A percentile compares a stretch with the other conserved stretches of the same genome.
These are phyloP conservation scores for Casuarina equisetifolia DNA, from an alignment of 306 rosid genomes.

Conservation along the genomic window DNA sequence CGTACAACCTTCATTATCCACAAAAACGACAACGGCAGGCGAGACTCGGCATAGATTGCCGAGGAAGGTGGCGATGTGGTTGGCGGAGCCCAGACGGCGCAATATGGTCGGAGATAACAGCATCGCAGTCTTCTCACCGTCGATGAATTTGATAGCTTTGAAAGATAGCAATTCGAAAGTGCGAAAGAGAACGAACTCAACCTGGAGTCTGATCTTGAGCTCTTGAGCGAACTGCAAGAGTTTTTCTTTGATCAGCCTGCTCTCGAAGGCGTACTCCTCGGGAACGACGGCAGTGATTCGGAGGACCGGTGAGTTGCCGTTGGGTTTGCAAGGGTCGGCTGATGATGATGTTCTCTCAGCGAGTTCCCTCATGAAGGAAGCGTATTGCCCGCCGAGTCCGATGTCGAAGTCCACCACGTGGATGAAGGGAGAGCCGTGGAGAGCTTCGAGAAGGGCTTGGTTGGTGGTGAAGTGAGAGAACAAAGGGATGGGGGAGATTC, in stretches of 20 bases:
- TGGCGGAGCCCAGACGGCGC: constrained; percentile 49
- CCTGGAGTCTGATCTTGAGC: constrained; percentile 59
- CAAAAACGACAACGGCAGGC: constrained; percentile 67
- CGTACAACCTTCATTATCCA: constrained; percentile 66
- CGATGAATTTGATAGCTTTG: constrained; percentile 62
- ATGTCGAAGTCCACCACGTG: constrained; percentile 85
- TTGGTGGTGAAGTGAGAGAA: constrained; percentile 86
- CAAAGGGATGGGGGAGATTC: constrained; percentile 74
- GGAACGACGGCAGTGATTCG: constrained; percentile 73
- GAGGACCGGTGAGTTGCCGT: constrained; percentile 36
- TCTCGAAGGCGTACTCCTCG: constrained; percentile 64
- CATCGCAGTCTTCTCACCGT: constrained; percentile 70
- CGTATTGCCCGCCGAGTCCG: constrained; percentile 81
- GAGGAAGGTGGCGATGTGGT: constrained; percentile 37
- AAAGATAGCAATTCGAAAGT: constrained; percentile 60
- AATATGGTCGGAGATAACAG: constrained; percentile 64
- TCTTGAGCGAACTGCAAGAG: constrained; percentile 77
- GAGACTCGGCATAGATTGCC: constrained; percentile 51
- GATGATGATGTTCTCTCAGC: constrained; percentile 39
- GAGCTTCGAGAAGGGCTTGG: constrained; percentile 80
- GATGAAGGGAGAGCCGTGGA: constrained; percentile 47
- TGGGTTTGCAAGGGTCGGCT: constrained; percentile 34
- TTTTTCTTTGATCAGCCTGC: constrained; percentile 54
- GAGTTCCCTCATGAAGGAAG: constrained; percentile 81
- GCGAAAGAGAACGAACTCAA: constrained; percentile 50